Base-by-base conservation (phyloP, 169 alveolate species). In the Cryptosporidium baileyi region DNA sequence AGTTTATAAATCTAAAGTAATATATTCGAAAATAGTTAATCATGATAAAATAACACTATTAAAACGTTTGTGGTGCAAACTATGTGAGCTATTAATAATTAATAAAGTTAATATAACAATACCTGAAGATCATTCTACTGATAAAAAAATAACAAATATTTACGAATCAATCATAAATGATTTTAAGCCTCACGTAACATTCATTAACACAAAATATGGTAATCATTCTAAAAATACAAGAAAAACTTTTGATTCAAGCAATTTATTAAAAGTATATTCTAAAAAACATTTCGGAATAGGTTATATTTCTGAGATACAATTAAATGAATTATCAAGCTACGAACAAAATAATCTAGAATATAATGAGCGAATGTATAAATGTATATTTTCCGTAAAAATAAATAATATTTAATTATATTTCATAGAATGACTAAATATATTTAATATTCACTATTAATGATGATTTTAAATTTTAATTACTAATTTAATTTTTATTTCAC, bases 151-250 rank as follows among this genome's bases (percentile, higher is more conserved):
- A 7, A 32, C 34, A 22, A 51, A 36, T 38, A 11, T 40, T 24
- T 32, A 19, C 2, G 85, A 74, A 36, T 1, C 19, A 3, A 11
- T 74, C 15, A 34, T 13, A 38, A 51, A 74, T 30, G 19, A 36
- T n/a, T 74, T 40, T 43, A 74, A 32, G 8, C 85, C 85, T 40
- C 85, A 74, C 13, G 67, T 74, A 30, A 74, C 85, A 15, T 54
- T 74, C 34, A 74, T 74, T 9, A 74, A 74, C 41, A 74, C 85
- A 17, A 74, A 74, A 54, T 74, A 74, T 17, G 85, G 85, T 6
- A n/a, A 24, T n/a, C 4, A 3, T 0, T 5, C 15, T 5, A 38
- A 38, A 61, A 57, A 51, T 5, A 28, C 13, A 7, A 57, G 30
- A 54, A 26, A 15, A 52, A 52, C 85, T 15, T 54, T 74, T 41